A percentile compares a stretch with the other conserved stretches of the same genome.
phyloP scores from a whole-genome alignment of 257 asterid genomes.

The Scutellaria barbata region DNA sequence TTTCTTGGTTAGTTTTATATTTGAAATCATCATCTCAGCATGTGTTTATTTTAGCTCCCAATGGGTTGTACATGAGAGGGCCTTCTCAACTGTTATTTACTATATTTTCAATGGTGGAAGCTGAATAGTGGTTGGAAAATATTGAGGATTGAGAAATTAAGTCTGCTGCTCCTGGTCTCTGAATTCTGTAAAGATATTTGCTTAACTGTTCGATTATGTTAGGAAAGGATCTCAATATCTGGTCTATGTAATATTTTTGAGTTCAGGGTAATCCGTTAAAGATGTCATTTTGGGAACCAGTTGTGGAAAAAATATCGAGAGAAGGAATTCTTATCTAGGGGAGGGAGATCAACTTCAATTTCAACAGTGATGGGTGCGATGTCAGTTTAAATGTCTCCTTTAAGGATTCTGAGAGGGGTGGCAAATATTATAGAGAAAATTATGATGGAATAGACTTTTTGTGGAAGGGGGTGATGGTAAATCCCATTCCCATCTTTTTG shows the following conservation, averaged over 20 bases:
- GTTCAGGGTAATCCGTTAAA: neutral
- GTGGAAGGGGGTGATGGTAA: slow-evolving; percentile 13
- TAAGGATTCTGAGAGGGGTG: neutral
- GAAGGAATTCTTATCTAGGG: neutral
- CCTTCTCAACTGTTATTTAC: neutral
- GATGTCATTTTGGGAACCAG: neutral
- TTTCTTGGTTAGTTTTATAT: neutral
- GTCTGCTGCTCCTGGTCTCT: slow-evolving; percentile 14
- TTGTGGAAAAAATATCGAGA: neutral
- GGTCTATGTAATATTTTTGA: neutral
- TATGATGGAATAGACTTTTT: neutral
- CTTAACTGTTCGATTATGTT: slow-evolving; percentile 1
- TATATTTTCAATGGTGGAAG: neutral
- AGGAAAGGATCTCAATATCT: slow-evolving; percentile 3
- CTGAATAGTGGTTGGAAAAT: neutral
- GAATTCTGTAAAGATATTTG: neutral
- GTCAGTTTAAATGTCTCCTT: neutral
- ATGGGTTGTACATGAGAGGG: neutral
- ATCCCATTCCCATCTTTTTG: slow-evolving; percentile 3
- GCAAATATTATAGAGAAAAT: neutral
- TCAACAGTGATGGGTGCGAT: neutral
- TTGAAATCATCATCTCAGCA: neutral
- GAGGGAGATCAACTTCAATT: neutral
- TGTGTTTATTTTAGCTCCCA: neutral
- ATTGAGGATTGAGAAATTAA: slow-evolving; percentile 1